Conservation (phyloP, 2,329 filamentous ascomycete species). For the Chrysoporthe austroafricana region DNA sequence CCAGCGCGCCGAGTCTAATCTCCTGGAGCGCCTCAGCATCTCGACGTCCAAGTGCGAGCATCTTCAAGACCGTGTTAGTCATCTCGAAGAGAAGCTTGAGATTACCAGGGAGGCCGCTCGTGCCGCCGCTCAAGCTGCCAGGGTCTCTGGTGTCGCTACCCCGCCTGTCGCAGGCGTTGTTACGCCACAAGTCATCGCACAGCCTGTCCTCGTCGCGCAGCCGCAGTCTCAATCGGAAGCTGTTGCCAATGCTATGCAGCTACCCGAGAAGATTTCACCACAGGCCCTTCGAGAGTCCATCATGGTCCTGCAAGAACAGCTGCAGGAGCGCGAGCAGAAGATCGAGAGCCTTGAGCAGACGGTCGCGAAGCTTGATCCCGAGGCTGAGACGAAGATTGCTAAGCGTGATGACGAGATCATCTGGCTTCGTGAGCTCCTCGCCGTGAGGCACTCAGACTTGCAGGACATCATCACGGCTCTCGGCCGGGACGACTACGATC, state of each 20-base stretch:
- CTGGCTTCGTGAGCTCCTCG: constrained; percentile 92
- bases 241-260: constrained; percentile 48
- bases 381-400: constrained; percentile 79
- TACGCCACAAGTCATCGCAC: constrained; percentile 29
- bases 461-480: constrained; percentile 87
- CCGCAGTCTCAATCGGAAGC: constrained; percentile 41
- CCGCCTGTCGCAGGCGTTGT: constrained; percentile 41
- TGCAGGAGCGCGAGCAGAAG: constrained; percentile 88
- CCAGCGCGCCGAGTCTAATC: constrained; percentile 76
- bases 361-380: constrained; percentile 70
- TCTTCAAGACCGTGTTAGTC: constrained; percentile 80
- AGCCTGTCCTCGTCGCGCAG: constrained; percentile 32
- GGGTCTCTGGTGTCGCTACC: constrained; percentile 47
- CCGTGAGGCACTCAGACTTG: constrained; percentile 86
- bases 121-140: constrained; percentile 78
- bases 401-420: constrained; percentile 93
- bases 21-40: constrained; percentile 79
- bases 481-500: constrained; percentile 74
- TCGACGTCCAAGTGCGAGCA: constrained; percentile 84
- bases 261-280: constrained; percentile 87
- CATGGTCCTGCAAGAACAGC: constrained; percentile 92
- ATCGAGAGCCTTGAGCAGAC: constrained; percentile 86
- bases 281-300: constrained; percentile 96
- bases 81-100: constrained; percentile 89
- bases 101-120: constrained; percentile 86